These are phyloP conservation scores for Acanthamoeba culbertsoni DNA, from an alignment of 208 protist genomes.

Conservation along the genomic window DNA sequence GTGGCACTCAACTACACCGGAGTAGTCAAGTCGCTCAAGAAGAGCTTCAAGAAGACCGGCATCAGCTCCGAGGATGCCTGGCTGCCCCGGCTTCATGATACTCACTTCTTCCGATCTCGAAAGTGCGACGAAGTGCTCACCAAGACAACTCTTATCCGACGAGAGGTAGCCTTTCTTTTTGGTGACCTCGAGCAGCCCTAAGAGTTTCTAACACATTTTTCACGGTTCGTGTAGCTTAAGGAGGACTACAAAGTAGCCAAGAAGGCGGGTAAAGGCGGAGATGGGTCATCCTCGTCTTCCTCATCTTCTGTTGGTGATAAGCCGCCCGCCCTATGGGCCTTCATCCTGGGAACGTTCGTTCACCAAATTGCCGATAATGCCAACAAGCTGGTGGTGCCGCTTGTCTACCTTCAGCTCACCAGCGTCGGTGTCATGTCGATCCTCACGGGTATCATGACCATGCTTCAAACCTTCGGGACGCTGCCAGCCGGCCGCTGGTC, in stretches of 20 bases:
- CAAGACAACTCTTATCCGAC: neutral
- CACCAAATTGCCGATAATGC: conserved; percentile 53
- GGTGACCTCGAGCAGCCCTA: neutral
- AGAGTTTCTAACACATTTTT: neutral
- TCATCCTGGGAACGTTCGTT: conserved; percentile 16
- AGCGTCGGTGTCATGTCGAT: conserved; percentile 31
- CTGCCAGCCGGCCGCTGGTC: conserved; percentile 16
- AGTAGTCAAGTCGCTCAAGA: conserved; percentile 13
- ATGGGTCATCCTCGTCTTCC: neutral
- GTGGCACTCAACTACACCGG: conserved; percentile 52
- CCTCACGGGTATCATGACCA: conserved; percentile 23
- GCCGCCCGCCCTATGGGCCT: conserved; percentile 23
- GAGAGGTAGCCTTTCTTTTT: neutral
- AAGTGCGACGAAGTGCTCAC: neutral
- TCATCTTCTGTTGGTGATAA: neutral
- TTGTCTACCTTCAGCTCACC: conserved; percentile 27
- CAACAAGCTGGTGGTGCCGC: conserved; percentile 45
- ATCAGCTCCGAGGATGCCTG: neutral
- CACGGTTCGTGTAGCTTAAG: neutral
- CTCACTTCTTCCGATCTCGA: conserved; percentile 37
- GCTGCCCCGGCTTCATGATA: neutral
- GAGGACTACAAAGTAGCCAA: neutral
- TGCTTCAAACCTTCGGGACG: conserved; percentile 39
- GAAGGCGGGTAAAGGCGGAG: neutral
- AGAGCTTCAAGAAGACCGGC: conserved; percentile 53